Evolutionary conservation across 805 yeast species (phyloP), one percentile per base, ranked within the genome.

Genomic region (Kodamaea leandrae): DNA sequence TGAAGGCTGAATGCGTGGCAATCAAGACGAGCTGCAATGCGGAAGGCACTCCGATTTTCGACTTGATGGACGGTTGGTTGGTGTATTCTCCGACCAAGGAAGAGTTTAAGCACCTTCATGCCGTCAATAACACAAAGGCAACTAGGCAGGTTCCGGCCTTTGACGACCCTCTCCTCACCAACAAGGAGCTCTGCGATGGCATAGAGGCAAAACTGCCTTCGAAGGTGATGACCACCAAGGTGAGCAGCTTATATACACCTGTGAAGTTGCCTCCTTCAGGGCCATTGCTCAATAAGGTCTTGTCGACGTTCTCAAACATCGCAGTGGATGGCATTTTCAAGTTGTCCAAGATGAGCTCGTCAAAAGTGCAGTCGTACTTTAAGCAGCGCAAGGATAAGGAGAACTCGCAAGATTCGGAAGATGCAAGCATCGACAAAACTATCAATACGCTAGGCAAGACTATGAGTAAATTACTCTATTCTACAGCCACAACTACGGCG

Each of bases 281-380:
- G 3, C 76, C 78, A 1, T 57, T 78, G 27, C 60, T 76, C 25
- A 68, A 70, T 34, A 66, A 76, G 37, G 68, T 80, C 1, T 53
- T 79, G 39, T 68, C 74, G 8, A 63, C 68, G 12, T 49, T 80
- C 10, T 76, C 83, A 2, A 66, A 69, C 41, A 64, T 74, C 2
- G 80, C 85, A 0, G 55, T 79, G 13, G 85, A 77, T 55, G 71
- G 76, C 9, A 49, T 76, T 12, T 60, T 65, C 46, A 69, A 66
- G 47, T 50, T 80, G 6, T 67, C 82, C 0, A 80, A 77, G 42
- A 64, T 72, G 3, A 67, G 79, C 4, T 66, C 76, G 8, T 58
- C 64, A 2, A 76, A 71, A 36, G 48, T 77, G 19, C 69, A 62
- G 33, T 57, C 63, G 18, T 66, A 68, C 43, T 60, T 71, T 54